Evolutionary conservation across 495 filamentous ascomycete species (phyloP).

Genomic region (Xylaria longipes): DNA sequence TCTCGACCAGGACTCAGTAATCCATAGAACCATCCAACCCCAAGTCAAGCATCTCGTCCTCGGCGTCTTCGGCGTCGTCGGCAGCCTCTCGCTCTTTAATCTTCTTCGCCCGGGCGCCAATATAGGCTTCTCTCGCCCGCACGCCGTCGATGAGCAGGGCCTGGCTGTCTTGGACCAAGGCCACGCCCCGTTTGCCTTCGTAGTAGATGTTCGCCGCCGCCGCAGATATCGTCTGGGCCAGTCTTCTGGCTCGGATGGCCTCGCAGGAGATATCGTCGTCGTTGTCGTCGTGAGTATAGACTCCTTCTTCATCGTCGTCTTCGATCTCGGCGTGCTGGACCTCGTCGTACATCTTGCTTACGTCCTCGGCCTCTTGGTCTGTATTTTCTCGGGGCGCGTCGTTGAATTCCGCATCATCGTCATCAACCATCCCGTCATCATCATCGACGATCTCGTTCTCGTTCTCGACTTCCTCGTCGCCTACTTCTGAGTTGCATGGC

Average conservation of each 20-base stretch:
- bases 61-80: neutral
- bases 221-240: neutral
- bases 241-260: neutral
- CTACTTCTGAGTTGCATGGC: neutral
- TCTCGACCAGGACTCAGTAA: neutral
- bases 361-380: neutral
- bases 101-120: neutral
- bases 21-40: neutral
- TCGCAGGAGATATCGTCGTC: neutral
- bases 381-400: neutral
- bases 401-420: neutral
- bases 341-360: constrained; percentile 1
- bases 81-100: neutral
- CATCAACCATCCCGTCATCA: too few species aligned
- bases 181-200: neutral
- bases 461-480: neutral
- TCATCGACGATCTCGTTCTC: neutral
- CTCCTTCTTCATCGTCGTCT: neutral
- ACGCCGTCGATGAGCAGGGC: constrained; percentile 6
- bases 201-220: neutral
- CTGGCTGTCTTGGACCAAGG: neutral
- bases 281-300: neutral
- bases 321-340: neutral
- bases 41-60: neutral
- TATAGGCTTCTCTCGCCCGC: neutral